Base-by-base conservation (phyloP, 768 basidiomycete genomes). In the Leccinum longicurvipes region DNA sequence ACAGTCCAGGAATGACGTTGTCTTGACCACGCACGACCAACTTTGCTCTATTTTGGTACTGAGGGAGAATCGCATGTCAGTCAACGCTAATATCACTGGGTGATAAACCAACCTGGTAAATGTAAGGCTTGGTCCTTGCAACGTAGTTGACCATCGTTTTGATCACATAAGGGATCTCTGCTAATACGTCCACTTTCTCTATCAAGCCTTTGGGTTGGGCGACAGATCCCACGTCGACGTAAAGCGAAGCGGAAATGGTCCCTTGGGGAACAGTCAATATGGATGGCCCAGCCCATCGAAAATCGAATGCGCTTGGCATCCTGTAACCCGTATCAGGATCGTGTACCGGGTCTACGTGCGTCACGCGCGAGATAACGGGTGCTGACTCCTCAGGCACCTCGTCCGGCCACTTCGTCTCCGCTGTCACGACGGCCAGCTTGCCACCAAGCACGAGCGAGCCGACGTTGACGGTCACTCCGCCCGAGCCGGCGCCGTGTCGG, bases 91-190 rank as follows among this genome's bases (percentile, higher is more conserved):
- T 14, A 4, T 7, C 39, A 21, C 44, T 29, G 10, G 3, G 50
- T 6, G 4, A 21, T 19, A 51, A 51, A 74, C 84, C 53, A 51
- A 89, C 93, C 82, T 95, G 92, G 72, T 96, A 97, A 70, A 96
- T 89, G 70, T 86, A 95, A 0, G 93, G 96, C 71, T 95, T 94
- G 21, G 91, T 93, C 39, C 92, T 90, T 36, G 94, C 85, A 34
- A 93, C 93, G 65, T 96, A 96, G 66, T 87, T 92, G 61, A 99
- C 86, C 58, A 93, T 87, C 72, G 93, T 84, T 77, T 93, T 93
- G 70, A 99, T 74, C 53, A 96, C 85, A 57, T 87, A 86, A 11
- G 97, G 97, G 60, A 97, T 91, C 76, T 99, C 95, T 6, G 90
- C 94, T 9, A 99, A 81, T 3, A 98, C 85, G 65, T 99, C 94